Conservation (phyloP, 2,329 filamentous ascomycete species). For the Colletotrichum euphorbiae region DNA sequence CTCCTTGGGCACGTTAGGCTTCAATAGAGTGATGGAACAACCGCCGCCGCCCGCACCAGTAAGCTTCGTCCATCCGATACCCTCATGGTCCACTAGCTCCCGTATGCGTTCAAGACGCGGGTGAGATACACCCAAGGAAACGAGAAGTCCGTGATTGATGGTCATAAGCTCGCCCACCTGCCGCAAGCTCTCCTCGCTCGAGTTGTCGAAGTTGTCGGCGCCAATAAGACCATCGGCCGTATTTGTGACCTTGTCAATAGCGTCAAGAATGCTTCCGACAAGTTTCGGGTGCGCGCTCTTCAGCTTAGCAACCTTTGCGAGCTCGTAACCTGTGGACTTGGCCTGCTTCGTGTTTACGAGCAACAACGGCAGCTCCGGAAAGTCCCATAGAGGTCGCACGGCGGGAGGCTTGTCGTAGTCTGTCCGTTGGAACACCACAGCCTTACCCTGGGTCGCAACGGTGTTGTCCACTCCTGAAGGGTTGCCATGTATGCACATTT, state of each 20-base stretch:
- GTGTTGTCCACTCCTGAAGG: slow-evolving; percentile 98
- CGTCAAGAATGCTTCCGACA: slow-evolving; percentile 83
- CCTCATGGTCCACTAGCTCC: slow-evolving; percentile 88
- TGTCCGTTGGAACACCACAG: slow-evolving; percentile 86
- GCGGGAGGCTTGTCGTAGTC: slow-evolving; percentile 82
- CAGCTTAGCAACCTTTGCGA: slow-evolving; percentile 84
- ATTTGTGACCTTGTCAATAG: slow-evolving; percentile 80
- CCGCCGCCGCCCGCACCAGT: slow-evolving; percentile 96
- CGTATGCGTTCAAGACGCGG: slow-evolving; percentile 91
- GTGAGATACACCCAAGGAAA: slow-evolving; percentile 94
- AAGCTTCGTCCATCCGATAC: slow-evolving; percentile 96
- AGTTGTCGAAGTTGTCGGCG: slow-evolving; percentile 74
- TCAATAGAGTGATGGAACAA: slow-evolving; percentile 92
- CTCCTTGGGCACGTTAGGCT: slow-evolving; percentile 69
- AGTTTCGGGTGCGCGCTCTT: slow-evolving; percentile 79
- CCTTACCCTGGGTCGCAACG: slow-evolving; percentile 92
- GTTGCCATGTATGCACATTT: slow-evolving; percentile 97
- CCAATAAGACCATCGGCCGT: slow-evolving; percentile 66
- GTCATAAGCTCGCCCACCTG: slow-evolving; percentile 88
- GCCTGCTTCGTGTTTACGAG: slow-evolving; percentile 90
- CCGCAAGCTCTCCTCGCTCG: slow-evolving; percentile 72
- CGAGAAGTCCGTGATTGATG: slow-evolving; percentile 92
- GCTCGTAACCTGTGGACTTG: slow-evolving; percentile 87
- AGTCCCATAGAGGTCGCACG: slow-evolving; percentile 83
- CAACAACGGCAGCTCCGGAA: slow-evolving; percentile 91